Evolutionary conservation across 805 yeast genomes (phyloP), one percentile per base, ranked within the genome.

Genomic region (Wickerhamiella azymoides): DNA sequence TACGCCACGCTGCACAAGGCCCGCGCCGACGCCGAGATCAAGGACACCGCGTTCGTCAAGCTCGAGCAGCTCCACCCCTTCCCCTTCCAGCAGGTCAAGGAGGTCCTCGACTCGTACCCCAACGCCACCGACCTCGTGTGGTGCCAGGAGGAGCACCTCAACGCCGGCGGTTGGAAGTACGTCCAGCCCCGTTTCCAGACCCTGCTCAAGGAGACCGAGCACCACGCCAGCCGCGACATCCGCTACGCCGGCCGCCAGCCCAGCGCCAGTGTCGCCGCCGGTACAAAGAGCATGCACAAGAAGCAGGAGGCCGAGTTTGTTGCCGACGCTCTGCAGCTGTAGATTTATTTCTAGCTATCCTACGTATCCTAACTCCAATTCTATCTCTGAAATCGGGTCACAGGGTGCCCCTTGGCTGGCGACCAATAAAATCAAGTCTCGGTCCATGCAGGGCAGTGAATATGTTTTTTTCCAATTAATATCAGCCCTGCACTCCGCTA

Each of bases 131-230:
- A 92, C 64, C 69, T 92, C 55, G 93, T 88, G 40, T 92, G 88
- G 89, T 82, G 93, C 68, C 98, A 92, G 72, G 99, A 92, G 70
- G 99, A 92, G 74, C 97, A 97, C 58, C 73, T 92, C 69, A 92
- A 92, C 72, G 89, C 89, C 79, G 98, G 98, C 67, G 70, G 84
- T 39, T 86, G 81, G 82, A 61, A 80, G 19, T 85, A 61, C 60
- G 89, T 73, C 47, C 69, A 74, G 50, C 98, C 96, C 64, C 83
- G 99, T 70, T 66, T 92, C 46, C 68, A 70, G 50, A 83, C 94
- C 39, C 73, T 80, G 36, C 65, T 89, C 66, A 72, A 72, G 55
- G 86, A 85, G 69, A 80, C 94, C 50, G 75, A 77, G 43, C 69
- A 69, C 50, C 80, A 81, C 69, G 68, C 73, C 58, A 78, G 70